phyloP scores from a whole-genome alignment of 805 yeast genomes.

The Candida sakaeoensis region DNA sequence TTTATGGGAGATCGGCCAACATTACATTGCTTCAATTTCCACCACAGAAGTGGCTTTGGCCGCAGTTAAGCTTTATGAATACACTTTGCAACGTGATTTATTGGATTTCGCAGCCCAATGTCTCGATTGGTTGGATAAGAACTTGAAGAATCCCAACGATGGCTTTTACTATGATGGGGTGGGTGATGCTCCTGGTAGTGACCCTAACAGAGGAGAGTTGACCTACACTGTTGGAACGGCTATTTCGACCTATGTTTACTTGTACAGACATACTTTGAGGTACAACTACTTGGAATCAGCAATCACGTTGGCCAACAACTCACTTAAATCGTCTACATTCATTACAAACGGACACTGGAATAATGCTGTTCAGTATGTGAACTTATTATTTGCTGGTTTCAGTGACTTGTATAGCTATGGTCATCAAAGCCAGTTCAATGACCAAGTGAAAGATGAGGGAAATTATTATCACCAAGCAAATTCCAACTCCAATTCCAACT shows the following conservation, averaged over 20 bases:
- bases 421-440: conserved; percentile 6
- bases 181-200: conserved; percentile 10
- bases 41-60: conserved; percentile 27
- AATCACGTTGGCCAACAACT: conserved; percentile 18
- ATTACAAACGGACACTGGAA: conserved; percentile 20
- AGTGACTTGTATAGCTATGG: conserved; percentile 18
- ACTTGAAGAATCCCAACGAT: conserved; percentile 17
- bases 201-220: conserved; percentile 23
- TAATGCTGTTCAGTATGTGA: conserved; percentile 22
- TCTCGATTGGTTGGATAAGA: conserved; percentile 10
- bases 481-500: not conserved
- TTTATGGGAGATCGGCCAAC: conserved; percentile 18
- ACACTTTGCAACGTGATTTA: conserved; percentile 13
- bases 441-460: conserved; percentile 11
- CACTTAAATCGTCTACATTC: conserved; percentile 15
- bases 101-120: conserved; percentile 17
- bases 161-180: conserved; percentile 22
- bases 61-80: conserved; percentile 18
- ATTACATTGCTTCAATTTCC: conserved; percentile 28
- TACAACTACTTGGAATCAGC: conserved; percentile 15
- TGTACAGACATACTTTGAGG: conserved; percentile 13
- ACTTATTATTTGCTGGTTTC: conserved; percentile 23
- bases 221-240: conserved; percentile 28
- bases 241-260: conserved; percentile 21
- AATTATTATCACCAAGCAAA: not conserved